These are phyloP conservation scores for Acacia acuminata DNA, from an alignment of 306 rosid genomes.

Conservation along the genomic window DNA sequence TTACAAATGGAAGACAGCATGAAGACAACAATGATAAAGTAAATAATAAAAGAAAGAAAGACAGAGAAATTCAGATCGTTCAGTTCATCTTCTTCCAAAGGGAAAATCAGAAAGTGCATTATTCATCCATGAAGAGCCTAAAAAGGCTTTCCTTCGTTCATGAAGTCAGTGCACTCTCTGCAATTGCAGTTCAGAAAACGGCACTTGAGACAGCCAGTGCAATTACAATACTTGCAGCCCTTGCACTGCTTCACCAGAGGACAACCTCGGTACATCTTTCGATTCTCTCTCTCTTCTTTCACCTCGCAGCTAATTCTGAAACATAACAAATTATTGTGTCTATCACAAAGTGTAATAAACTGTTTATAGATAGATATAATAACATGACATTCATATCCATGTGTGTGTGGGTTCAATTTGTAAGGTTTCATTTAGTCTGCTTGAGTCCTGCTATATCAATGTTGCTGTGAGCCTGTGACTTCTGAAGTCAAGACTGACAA, in stretches of 20 bases:
- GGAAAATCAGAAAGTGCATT: neutral
- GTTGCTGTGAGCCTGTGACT: neutral
- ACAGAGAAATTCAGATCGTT: neutral
- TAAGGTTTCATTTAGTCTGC: neutral
- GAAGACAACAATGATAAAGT: neutral
- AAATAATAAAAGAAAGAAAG: neutral
- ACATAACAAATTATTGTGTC: neutral
- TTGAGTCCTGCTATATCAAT: neutral
- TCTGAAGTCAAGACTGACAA: neutral
- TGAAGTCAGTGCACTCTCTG: slow-evolving; percentile 48
- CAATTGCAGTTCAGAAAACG: slow-evolving; percentile 56
- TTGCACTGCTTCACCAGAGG: slow-evolving; percentile 27
- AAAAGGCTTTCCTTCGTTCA: slow-evolving; percentile 39
- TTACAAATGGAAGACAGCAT: neutral
- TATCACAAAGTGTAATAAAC: neutral
- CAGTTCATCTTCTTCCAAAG: neutral
- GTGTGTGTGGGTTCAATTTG: neutral
- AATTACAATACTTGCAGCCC: slow-evolving; percentile 51
- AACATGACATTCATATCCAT: neutral
- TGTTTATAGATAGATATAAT: neutral
- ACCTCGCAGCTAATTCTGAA: slow-evolving; percentile 45
- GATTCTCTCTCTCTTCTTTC: slow-evolving; percentile 41
- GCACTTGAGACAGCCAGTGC: slow-evolving; percentile 55
- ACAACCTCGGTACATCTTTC: slow-evolving; percentile 43
- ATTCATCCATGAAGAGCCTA: neutral